Evolutionary conservation across 164 flowering plant genomes (phyloP).

Genomic region (Vitis amurensis): DNA sequence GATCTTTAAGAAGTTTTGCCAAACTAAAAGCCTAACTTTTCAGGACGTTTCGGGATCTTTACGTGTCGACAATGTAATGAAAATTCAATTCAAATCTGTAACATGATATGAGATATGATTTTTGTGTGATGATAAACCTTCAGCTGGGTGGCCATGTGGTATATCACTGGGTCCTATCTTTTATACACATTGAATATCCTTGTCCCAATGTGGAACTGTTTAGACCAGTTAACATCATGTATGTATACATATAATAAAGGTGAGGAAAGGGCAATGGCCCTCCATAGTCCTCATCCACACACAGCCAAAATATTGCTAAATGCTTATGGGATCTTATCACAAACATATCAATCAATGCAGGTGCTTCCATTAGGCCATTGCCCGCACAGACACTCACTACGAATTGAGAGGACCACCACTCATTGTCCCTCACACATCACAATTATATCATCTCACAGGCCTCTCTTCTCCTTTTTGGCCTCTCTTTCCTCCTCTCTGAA

Average conservation of each 20-base stretch:
- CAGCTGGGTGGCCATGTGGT: too few species aligned
- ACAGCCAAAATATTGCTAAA: not conserved
- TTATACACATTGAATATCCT: too few species aligned
- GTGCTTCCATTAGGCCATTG: not conserved
- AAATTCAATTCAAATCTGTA: too few species aligned
- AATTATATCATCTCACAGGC: too few species aligned
- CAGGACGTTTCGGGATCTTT: not conserved
- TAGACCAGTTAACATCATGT: too few species aligned
- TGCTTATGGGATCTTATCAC: not conserved
- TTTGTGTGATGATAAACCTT: too few species aligned
- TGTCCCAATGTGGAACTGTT: too few species aligned
- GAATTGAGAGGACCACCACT: not conserved
- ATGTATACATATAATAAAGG: too few species aligned
- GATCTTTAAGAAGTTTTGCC: not conserved
- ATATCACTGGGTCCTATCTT: too few species aligned
- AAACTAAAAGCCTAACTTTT: not conserved
- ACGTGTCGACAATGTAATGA: too few species aligned
- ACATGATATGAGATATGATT: too few species aligned
- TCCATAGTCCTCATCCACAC: not conserved
- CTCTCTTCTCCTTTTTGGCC: not conserved
- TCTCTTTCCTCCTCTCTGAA: constrained; percentile 1
- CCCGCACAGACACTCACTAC: not conserved
- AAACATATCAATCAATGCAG: not conserved
- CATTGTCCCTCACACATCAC: not conserved
- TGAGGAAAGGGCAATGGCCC: too few species aligned